These are phyloP conservation scores for Thelephora ganbajun DNA, from an alignment of 768 basidiomycete species.

Conservation along the genomic window DNA sequence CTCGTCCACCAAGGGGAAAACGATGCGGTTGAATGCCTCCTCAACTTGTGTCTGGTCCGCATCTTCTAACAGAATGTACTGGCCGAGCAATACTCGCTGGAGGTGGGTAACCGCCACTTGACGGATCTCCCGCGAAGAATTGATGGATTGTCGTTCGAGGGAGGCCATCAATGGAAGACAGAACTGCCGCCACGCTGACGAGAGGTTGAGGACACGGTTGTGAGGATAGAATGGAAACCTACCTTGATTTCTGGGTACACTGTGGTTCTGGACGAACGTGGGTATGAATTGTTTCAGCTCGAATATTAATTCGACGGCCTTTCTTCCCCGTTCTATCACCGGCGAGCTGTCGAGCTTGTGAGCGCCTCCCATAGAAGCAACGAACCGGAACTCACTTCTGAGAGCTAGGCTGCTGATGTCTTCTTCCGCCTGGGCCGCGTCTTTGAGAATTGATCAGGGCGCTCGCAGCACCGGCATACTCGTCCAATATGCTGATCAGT, in stretches of 20 bases:
- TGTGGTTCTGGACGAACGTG: constrained; percentile 35
- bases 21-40: constrained; percentile 75
- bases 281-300: constrained; percentile 56
- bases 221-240: neutral
- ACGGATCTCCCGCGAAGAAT: constrained; percentile 72
- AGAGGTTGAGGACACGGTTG: neutral
- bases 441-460: constrained; percentile 45
- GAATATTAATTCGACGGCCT: constrained; percentile 70
- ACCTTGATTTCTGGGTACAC: constrained; percentile 27
- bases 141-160: constrained; percentile 70
- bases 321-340: constrained; percentile 64
- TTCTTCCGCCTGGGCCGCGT: constrained; percentile 27
- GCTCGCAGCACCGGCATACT: constrained; percentile 70
- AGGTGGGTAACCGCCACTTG: constrained; percentile 26
- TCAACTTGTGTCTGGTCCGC: constrained; percentile 51
- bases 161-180: constrained; percentile 63
- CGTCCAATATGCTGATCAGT: constrained; percentile 69
- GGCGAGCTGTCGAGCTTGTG: constrained; percentile 39
- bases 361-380: neutral
- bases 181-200: constrained; percentile 63
- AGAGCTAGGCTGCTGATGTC: constrained; percentile 32
- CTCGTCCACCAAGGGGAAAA: constrained; percentile 89
- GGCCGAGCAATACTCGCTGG: constrained; percentile 74
- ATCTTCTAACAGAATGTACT: constrained; percentile 47
- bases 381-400: constrained; percentile 29